Evolutionary conservation across 768 basidiomycete genomes (phyloP).

Genomic region (Agaricus subrufescens): DNA sequence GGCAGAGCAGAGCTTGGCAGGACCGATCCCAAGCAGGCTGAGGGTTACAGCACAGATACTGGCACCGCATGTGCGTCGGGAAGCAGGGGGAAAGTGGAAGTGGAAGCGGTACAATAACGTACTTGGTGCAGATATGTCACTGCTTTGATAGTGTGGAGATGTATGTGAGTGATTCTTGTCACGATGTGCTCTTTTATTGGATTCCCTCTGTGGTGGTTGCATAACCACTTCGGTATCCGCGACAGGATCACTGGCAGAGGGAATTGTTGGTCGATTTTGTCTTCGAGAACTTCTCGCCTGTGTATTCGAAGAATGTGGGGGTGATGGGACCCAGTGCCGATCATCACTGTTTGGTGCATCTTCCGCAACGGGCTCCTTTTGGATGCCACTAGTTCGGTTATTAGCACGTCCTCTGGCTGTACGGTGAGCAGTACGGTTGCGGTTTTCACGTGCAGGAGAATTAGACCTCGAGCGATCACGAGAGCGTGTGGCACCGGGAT

Average conservation of each 20-base stretch:
- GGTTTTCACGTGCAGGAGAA: constrained; percentile 13
- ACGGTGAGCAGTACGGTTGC: constrained; percentile 20
- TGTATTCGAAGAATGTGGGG: constrained; percentile 16
- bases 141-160: constrained; percentile 28
- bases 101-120: constrained; percentile 59
- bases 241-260: not conserved
- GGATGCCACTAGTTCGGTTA: constrained; percentile 25
- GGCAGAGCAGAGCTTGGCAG: not conserved
- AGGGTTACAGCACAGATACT: constrained; percentile 11
- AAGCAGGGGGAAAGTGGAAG: constrained; percentile 28
- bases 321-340: constrained; percentile 21
- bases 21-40: not conserved
- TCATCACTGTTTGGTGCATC: constrained; percentile 17
- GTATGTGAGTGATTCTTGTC: constrained; percentile 26
- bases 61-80: constrained; percentile 24
- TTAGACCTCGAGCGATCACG: constrained; percentile 27
- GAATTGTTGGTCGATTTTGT: constrained; percentile 4
- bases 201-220: not conserved
- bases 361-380: constrained; percentile 22
- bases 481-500: constrained; percentile 18
- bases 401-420: constrained; percentile 19
- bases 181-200: constrained; percentile 14
- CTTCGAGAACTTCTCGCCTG: constrained; percentile 18
- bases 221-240: constrained; percentile 1
- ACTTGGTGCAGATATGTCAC: constrained; percentile 40